These are phyloP conservation scores for Kwoniella sp. DNA, from an alignment of 768 basidiomycete species.

Conservation along the genomic window DNA sequence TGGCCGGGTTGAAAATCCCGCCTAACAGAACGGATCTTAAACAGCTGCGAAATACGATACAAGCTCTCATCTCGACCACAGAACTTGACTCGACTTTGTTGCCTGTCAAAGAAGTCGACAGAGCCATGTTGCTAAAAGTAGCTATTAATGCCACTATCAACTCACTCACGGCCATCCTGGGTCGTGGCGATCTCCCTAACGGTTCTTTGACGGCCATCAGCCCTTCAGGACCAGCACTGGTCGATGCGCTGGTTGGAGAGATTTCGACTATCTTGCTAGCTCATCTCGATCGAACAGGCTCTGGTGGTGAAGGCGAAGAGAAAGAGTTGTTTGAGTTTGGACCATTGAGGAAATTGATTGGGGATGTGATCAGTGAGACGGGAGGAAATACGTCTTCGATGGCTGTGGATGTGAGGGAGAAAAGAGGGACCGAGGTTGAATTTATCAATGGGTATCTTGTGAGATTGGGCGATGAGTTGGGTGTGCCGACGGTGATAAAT, in stretches of 20 bases:
- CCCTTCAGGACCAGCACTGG: slow-evolving; percentile 1
- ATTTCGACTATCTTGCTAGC: slow-evolving; percentile 65
- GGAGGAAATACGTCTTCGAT: slow-evolving; percentile 76
- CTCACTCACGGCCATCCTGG: slow-evolving; percentile 78
- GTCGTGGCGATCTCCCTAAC: slow-evolving; percentile 65
- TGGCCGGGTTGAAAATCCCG: slow-evolving; percentile 37
- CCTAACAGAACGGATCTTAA: slow-evolving; percentile 58
- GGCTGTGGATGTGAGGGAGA: slow-evolving; percentile 68
- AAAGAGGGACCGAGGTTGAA: slow-evolving; percentile 71
- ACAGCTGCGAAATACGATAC: slow-evolving; percentile 69
- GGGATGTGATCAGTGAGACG: slow-evolving; percentile 60
- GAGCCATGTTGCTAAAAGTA: slow-evolving; percentile 74
- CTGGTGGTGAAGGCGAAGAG: not conserved
- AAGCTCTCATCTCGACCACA: slow-evolving; percentile 63
- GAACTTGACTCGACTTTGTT: slow-evolving; percentile 67
- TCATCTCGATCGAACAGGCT: slow-evolving; percentile 34
- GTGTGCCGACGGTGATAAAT: slow-evolving; percentile 63
- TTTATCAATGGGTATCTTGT: slow-evolving; percentile 81
- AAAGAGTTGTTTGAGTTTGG: slow-evolving; percentile 6
- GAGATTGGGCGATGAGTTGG: slow-evolving; percentile 64
- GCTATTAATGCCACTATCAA: slow-evolving; percentile 81
- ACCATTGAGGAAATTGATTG: slow-evolving; percentile 5
- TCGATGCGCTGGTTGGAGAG: slow-evolving; percentile 62
- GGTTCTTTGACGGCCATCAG: slow-evolving; percentile 63
- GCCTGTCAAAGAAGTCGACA: slow-evolving; percentile 68